Evolutionary conservation across 495 filamentous ascomycete species (phyloP).

Genomic region (Daldinia loculata): DNA sequence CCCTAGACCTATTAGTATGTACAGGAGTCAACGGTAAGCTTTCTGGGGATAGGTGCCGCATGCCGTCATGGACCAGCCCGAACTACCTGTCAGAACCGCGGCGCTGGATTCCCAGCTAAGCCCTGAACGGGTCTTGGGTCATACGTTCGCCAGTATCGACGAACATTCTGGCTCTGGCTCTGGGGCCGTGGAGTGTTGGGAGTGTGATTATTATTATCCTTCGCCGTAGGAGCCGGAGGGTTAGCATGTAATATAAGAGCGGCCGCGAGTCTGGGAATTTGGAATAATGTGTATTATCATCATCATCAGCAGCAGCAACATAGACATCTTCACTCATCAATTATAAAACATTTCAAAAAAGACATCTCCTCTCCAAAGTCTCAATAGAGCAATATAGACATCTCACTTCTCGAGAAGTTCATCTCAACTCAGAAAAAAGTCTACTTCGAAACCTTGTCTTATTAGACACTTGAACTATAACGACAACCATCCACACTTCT

Average conservation of each 20-base stretch:
- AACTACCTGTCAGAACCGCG: conserved; percentile 13
- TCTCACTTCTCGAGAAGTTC: conserved; percentile 30
- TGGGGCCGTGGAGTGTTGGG: conserved; percentile 9
- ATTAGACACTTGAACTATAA: conserved; percentile 21
- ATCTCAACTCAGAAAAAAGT: conserved; percentile 21
- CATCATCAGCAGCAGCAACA: conserved; percentile 3
- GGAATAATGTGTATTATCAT: conserved; percentile 2
- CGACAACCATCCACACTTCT: conserved; percentile 1
- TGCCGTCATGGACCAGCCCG: conserved; percentile 25
- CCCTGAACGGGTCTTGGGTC: conserved; percentile 17
- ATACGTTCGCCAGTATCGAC: conserved; percentile 31
- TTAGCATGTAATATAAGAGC: conserved; percentile 29
- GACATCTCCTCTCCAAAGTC: conserved; percentile 1
- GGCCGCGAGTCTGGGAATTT: conserved; percentile 5
- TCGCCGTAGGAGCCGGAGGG: conserved; percentile 1
- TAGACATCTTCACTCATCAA: conserved; percentile 16
- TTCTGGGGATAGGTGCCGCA: conserved; percentile 6
- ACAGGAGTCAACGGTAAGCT: conserved; percentile 1
- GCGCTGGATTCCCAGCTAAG: conserved; percentile 34
- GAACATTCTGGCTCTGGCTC: conserved; percentile 1
- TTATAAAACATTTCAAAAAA: background rate
- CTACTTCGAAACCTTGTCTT: conserved; percentile 34
- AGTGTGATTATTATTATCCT: background rate
- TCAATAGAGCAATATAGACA: conserved; percentile 33
- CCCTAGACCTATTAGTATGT: background rate